Evolutionary conservation across 2,329 filamentous ascomycete species (phyloP), one percentile per base, ranked within the genome.

Genomic region (Emmonsiellopsis sp.): DNA sequence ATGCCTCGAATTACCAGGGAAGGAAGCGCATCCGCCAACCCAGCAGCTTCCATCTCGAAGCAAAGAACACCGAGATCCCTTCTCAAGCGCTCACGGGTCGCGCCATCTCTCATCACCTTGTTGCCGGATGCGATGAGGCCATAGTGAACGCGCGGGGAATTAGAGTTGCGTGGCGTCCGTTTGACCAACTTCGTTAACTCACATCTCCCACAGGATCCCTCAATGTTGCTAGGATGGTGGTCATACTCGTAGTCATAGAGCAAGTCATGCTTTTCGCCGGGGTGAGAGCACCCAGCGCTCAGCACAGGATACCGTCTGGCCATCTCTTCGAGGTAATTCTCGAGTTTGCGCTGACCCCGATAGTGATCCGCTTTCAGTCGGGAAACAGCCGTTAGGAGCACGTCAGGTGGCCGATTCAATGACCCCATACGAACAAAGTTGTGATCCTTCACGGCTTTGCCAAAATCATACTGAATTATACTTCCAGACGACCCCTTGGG

Each of bases 1-100:
- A 74, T 70, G 0, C 70, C 71, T 9, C 72, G 71, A 45, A 75
- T 66, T 0, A 71, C 58, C 0, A 75, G 53, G 5, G 68, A 71
- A 0, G 71, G 71, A 0, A 73, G 50, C 0, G 58, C 55, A 53
- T 62, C 57, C 55, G 57, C 60, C 9, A 63, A 37, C 6, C 64
- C 62, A 10, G 60, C 63, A 11, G 62, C 60, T 52, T 68, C 65
- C 65, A 67, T 69, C 52, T 68, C 66, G 10, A 68, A 65, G 31
- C 63, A 65, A 6, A 63, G 45, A 0, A 62, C 53, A 36, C 9
- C 36, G 13, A 39, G 36, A n/a, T 39, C 36, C 36, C 13, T 39
- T 9, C 9, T n/a, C 36, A 39, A 7, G 9, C 13, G 2, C 9
- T 39, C 36, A 3, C 36, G 36, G 9, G 4, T 39, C 13, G 9